A percentile compares a stretch with the other conserved stretches of the same genome.
Evolutionary conservation across 768 basidiomycete genomes (phyloP).

Genomic region (Hysterangium stoloniferum): DNA sequence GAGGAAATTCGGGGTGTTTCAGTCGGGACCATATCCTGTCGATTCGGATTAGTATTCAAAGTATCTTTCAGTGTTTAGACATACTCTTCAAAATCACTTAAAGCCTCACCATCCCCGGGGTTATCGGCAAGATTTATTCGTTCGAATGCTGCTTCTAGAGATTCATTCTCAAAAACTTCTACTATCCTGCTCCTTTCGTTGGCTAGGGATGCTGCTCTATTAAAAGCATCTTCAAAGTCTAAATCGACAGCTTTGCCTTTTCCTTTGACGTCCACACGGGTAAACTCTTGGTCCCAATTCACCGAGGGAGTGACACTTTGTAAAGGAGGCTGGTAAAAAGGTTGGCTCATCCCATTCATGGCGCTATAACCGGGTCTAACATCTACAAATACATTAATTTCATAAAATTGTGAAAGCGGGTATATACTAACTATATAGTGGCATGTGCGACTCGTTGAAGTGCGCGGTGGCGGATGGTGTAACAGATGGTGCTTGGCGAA

Average conservation of each 20-base stretch:
- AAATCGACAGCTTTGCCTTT: conserved; percentile 76
- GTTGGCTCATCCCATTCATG: conserved; percentile 10
- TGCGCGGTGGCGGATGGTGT: background rate
- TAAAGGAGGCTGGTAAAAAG: background rate
- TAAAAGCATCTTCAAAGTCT: conserved; percentile 84
- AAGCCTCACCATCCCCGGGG: conserved; percentile 16
- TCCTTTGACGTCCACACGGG: conserved; percentile 38
- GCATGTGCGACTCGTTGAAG: background rate
- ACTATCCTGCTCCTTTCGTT: conserved; percentile 44
- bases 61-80: conserved; percentile 16
- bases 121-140: conserved; percentile 29
- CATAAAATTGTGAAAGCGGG: too few relatives aligned
- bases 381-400: conserved; percentile 17
- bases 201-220: conserved; percentile 38
- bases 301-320: conserved; percentile 16
- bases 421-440: background rate
- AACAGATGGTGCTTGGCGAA: background rate
- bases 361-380: conserved; percentile 18
- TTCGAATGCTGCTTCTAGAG: conserved; percentile 33
- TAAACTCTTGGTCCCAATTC: conserved; percentile 18
- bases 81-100: conserved; percentile 47
- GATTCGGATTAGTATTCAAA: background rate
- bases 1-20: conserved; percentile 49
- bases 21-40: conserved; percentile 56
- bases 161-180: conserved; percentile 40